Evolutionary conservation across 768 basidiomycete species (phyloP).

Genomic region (Gyrodon lividus): DNA sequence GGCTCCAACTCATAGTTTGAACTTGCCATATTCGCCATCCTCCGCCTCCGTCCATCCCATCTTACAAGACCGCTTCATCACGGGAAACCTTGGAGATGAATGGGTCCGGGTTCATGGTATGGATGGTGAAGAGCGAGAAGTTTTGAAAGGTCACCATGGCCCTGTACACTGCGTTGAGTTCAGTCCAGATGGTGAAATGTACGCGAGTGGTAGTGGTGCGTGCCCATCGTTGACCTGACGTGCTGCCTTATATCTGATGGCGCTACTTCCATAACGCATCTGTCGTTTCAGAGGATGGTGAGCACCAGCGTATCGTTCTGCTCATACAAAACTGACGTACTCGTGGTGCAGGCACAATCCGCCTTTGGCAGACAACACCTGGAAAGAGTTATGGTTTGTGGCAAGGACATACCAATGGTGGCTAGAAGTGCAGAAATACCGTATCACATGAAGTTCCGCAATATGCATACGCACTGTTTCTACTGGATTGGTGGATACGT

Average conservation of each 20-base stretch:
- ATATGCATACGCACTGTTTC: conserved; percentile 10
- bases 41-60: conserved; percentile 95
- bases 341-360: conserved; percentile 71
- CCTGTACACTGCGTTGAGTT: conserved; percentile 94
- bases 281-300: conserved; percentile 65
- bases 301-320: conserved; percentile 21
- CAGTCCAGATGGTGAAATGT: conserved; percentile 96
- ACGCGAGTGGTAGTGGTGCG: conserved; percentile 94
- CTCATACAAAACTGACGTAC: conserved; percentile 6
- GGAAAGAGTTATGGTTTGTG: conserved; percentile 91
- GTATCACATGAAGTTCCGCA: conserved; percentile 9
- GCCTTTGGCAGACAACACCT: conserved; percentile 96
- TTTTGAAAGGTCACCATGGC: conserved; percentile 96
- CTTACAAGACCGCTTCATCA: conserved; percentile 86
- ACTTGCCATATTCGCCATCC: conserved; percentile 83
- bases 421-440: conserved; percentile 13
- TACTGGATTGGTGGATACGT: conserved; percentile 11
- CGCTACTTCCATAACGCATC: conserved; percentile 6
- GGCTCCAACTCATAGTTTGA: conserved; percentile 69
- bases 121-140: conserved; percentile 85
- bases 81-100: conserved; percentile 85
- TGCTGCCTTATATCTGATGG: conserved; percentile 7
- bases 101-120: conserved; percentile 96
- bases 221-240: conserved; percentile 20
- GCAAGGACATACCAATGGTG: conserved; percentile 60